A percentile compares a stretch with the other conserved stretches of the same genome.
phyloP scores from a whole-genome alignment of 208 protist genomes.

The Novymonas esmeraldas region DNA sequence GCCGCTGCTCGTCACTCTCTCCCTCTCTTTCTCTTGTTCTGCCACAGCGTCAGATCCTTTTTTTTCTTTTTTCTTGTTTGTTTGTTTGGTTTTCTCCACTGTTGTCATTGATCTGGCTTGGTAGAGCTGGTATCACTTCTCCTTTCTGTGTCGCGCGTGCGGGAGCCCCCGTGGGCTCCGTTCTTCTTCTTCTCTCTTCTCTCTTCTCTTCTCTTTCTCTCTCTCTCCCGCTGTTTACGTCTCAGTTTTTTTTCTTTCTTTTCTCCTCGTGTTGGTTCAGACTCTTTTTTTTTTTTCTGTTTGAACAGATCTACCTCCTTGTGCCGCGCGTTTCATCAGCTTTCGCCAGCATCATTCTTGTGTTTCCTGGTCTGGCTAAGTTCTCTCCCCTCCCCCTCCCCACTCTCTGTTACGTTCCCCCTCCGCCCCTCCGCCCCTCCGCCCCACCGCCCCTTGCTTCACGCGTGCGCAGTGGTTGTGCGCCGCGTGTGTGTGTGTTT shows the following conservation, averaged over 20 bases:
- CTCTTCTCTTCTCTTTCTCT: background rate
- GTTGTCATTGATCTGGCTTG: too few relatives aligned
- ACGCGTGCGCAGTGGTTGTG: background rate
- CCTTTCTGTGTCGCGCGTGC: too few relatives aligned
- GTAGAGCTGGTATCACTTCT: too few relatives aligned
- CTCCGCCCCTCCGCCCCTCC: background rate
- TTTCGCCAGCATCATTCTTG: background rate
- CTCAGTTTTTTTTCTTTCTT: background rate
- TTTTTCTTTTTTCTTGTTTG: background rate
- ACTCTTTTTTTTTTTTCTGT: conserved; percentile 5
- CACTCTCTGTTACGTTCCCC: background rate
- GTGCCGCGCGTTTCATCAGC: background rate
- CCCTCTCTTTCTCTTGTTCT: too few relatives aligned
- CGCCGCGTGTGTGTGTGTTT: background rate
- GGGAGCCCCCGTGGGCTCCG: background rate
- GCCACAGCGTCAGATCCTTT: background rate
- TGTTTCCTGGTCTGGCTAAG: background rate
- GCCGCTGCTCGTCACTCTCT: background rate
- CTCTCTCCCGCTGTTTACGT: too few relatives aligned
- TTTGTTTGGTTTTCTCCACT: background rate
- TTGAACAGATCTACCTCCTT: background rate
- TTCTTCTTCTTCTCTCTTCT: background rate
- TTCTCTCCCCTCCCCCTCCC: background rate
- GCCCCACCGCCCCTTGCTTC: too few relatives aligned
- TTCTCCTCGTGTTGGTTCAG: background rate